Evolutionary conservation across 192 early-diverging fungal species (phyloP), one percentile per base, ranked within the genome.

Genomic region (Thamnidium elegans): DNA sequence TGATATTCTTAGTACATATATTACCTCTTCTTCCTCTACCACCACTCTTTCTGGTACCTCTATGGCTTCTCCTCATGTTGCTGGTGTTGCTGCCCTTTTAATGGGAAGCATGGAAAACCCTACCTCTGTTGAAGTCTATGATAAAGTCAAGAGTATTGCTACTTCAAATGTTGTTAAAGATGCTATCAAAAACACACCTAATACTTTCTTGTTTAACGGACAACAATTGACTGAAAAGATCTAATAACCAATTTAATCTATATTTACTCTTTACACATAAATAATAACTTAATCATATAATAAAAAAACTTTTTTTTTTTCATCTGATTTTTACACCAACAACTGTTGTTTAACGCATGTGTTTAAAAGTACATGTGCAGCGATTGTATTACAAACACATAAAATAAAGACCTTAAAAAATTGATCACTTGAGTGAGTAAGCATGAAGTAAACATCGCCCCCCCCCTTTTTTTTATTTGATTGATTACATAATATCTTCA

Each of bases 21-120:
- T 87, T 70, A 85, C 82, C 50, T 81, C 84, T 74, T 85, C 84
- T 52, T 83, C 76, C 58, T 79, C 84, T 54, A 89, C 84, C 69
- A 92, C 94, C 83, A 88, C 85, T 66, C 93, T 97, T 74, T 96
- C 94, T 11, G 96, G 96, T 46, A 97, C 94, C 13, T 93, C 91
- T 42, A 96, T 97, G 94, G 93, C 96, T 61, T 80, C 88, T 62
- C 96, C 96, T 47, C 96, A 98, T 71, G 90, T 92, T 55, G 86
- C 84, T 66, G 96, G 96, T 58, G 86, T 95, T 53, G 85, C 93
- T 50, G 94, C 96, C 50, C 73, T 92, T 48, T 83, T 84, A 47
- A 65, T 82, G 43, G 32, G 52, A 11, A 7, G 62, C 4, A 13
- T 65, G 8, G 34, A 47, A 8, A 54, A 46, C 51, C 34, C 68